Percentiles rank a stretch among this genome's conserved stretches.
Evolutionary conservation across 768 basidiomycete genomes (phyloP).

Genomic region (Chalciporus piperatus): DNA sequence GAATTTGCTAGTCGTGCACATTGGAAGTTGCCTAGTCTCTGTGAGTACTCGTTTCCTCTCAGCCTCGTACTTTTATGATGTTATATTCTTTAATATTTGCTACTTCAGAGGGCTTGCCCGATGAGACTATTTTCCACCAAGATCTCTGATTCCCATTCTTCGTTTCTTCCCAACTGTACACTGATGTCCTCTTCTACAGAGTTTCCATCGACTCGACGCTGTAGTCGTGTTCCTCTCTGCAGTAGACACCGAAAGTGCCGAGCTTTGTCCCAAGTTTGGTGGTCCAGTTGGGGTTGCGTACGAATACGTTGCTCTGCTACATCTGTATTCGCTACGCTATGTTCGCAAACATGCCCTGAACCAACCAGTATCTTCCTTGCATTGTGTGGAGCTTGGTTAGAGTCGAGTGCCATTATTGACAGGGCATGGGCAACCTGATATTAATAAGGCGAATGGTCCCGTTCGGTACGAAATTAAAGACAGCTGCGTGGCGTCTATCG

Average conservation of each 20-base stretch:
- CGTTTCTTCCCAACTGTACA: background rate
- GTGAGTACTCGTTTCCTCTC: slow-evolving; percentile 16
- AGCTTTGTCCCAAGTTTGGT: background rate
- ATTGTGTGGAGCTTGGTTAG: too few species aligned
- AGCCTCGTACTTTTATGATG: slow-evolving; percentile 34
- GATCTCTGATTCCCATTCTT: slow-evolving; percentile 52
- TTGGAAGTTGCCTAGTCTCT: background rate
- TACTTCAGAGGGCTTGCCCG: slow-evolving; percentile 59
- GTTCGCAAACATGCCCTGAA: too few species aligned
- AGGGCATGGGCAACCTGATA: too few species aligned
- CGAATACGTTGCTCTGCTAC: too few species aligned
- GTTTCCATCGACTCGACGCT: background rate
- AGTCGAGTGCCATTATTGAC: too few species aligned
- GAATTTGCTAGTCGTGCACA: background rate
- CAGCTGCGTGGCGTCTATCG: too few species aligned
- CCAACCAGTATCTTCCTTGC: too few species aligned
- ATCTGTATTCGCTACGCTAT: too few species aligned
- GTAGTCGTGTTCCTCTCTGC: too few species aligned
- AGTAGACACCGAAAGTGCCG: background rate
- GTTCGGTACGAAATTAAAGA: background rate
- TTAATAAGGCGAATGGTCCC: too few species aligned
- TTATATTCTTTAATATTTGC: slow-evolving; percentile 57
- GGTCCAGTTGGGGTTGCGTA: background rate
- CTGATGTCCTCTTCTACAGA: slow-evolving; percentile 8
- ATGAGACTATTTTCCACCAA: slow-evolving; percentile 70